These are phyloP conservation scores for Phytopythium chamaehyphon DNA, from an alignment of 352 stramenopile genomes.

Conservation along the genomic window DNA sequence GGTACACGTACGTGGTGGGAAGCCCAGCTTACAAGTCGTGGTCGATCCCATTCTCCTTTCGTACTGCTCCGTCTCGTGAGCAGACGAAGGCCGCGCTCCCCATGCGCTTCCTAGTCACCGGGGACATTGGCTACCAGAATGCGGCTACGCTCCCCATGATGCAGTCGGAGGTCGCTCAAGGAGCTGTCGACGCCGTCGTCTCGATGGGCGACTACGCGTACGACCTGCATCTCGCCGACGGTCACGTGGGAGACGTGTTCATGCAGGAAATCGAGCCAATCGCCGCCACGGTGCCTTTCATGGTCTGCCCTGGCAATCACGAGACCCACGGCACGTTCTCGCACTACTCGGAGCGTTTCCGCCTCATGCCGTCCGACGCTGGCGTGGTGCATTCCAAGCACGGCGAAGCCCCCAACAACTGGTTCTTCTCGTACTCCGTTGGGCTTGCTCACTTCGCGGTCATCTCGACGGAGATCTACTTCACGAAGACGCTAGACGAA, in stretches of 20 bases:
- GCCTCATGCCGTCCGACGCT: slow-evolving; percentile 75
- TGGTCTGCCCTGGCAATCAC: slow-evolving; percentile 90
- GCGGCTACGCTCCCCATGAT: slow-evolving; percentile 84
- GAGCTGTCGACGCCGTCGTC: slow-evolving; percentile 71
- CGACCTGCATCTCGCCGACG: slow-evolving; percentile 76
- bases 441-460: slow-evolving; percentile 86
- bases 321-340: slow-evolving; percentile 81
- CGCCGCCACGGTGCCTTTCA: slow-evolving; percentile 79
- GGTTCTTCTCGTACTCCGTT: slow-evolving; percentile 87
- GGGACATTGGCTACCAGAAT: slow-evolving; percentile 88
- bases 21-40: slow-evolving; percentile 64
- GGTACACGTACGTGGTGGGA: slow-evolving; percentile 84
- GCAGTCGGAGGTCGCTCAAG: slow-evolving; percentile 78
- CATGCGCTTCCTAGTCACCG: slow-evolving; percentile 73
- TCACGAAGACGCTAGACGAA: slow-evolving; percentile 54
- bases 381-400: slow-evolving; percentile 44
- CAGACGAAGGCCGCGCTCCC: slow-evolving; percentile 27
- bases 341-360: slow-evolving; percentile 86
- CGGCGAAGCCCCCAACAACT: slow-evolving; percentile 79
- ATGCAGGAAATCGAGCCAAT: slow-evolving; percentile 89
- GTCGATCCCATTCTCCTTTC: slow-evolving; percentile 76
- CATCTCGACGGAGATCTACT: slow-evolving; percentile 88
- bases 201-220: slow-evolving; percentile 90
- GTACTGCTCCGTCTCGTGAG: slow-evolving; percentile 44
- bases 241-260: slow-evolving; percentile 85